These are phyloP conservation scores for Trichoderma simmonsii DNA, from an alignment of 2,329 filamentous ascomycete genomes.

Conservation along the genomic window DNA sequence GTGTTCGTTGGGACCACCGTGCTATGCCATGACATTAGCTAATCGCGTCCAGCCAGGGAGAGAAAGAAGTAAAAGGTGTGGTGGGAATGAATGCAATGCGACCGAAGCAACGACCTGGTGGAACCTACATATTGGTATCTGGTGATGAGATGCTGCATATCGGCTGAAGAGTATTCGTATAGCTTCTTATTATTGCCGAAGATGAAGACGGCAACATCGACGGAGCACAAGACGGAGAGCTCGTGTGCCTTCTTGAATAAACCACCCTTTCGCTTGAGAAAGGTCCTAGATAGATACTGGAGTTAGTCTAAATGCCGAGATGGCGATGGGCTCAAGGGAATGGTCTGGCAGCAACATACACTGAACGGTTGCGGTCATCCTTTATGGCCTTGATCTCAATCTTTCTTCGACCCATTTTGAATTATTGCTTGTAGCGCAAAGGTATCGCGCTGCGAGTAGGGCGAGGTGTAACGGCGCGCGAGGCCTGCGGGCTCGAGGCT, in stretches of 20 bases:
- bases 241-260: slow-evolving; percentile 99
- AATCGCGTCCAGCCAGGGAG: background rate
- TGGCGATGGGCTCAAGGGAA: slow-evolving; percentile 6
- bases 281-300: slow-evolving; percentile 63
- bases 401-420: slow-evolving; percentile 89
- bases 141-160: slow-evolving; percentile 86
- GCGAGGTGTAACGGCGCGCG: slow-evolving; percentile 15
- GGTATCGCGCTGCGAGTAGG: slow-evolving; percentile 22
- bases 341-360: slow-evolving; percentile 61
- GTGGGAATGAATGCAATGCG: slow-evolving; percentile 8
- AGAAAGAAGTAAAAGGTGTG: background rate
- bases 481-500: background rate
- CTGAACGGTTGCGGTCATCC: slow-evolving; percentile 94
- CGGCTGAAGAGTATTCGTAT: slow-evolving; percentile 92
- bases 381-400: slow-evolving; percentile 99
- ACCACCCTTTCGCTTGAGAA: slow-evolving; percentile 96
- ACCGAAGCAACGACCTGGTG: slow-evolving; percentile 16
- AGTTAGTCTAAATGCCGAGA: slow-evolving; percentile 22
- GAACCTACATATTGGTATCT: slow-evolving; percentile 84
- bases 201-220: slow-evolving; percentile 98
- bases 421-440: slow-evolving; percentile 14
- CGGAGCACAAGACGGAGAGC: slow-evolving; percentile 93
- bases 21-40: slow-evolving; percentile 49
- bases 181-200: slow-evolving; percentile 99
- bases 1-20: slow-evolving; percentile 89